phyloP scores from a whole-genome alignment of 148 eudicot genomes.

The Rhododendron vialii region DNA sequence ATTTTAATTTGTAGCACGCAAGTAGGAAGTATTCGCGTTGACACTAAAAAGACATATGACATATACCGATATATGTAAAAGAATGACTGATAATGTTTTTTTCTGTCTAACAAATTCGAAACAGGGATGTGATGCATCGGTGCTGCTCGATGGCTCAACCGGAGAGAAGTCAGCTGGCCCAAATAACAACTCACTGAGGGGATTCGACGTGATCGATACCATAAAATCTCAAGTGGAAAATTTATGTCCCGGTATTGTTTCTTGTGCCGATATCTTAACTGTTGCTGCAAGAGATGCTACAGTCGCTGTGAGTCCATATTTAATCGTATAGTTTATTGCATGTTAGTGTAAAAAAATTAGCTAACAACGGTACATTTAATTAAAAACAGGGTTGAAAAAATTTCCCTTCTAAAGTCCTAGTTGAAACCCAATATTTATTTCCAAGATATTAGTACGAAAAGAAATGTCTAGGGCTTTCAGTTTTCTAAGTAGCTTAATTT shows the following conservation, averaged over 20 bases:
- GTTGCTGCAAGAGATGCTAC: constrained; percentile 54
- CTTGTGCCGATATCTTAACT: constrained; percentile 67
- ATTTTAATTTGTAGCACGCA: background rate
- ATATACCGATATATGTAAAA: background rate
- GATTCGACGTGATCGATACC: constrained; percentile 55
- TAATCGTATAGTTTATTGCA: too few relatives aligned
- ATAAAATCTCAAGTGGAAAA: constrained; percentile 52
- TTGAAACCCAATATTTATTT: too few relatives aligned
- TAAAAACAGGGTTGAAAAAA: too few relatives aligned
- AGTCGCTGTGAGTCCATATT: constrained; percentile 33
- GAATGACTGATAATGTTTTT: background rate
- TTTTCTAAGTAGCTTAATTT: too few relatives aligned
- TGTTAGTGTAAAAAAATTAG: background rate
- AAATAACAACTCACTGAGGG: constrained; percentile 48
- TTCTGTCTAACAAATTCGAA: background rate
- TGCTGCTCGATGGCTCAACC: constrained; percentile 48
- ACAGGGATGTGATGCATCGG: constrained; percentile 69
- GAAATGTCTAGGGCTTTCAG: background rate
- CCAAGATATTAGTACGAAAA: background rate
- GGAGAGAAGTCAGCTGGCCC: constrained; percentile 54
- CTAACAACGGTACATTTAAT: too few relatives aligned
- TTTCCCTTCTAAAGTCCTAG: too few relatives aligned
- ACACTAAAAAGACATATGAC: background rate
- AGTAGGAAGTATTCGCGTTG: background rate
- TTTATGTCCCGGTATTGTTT: constrained; percentile 47